Percentiles rank a stretch among this genome's conserved stretches.
These are phyloP conservation scores for Oropetium thomaeum DNA, from an alignment of 176 grass and related monocot species.

Conservation along the genomic window DNA sequence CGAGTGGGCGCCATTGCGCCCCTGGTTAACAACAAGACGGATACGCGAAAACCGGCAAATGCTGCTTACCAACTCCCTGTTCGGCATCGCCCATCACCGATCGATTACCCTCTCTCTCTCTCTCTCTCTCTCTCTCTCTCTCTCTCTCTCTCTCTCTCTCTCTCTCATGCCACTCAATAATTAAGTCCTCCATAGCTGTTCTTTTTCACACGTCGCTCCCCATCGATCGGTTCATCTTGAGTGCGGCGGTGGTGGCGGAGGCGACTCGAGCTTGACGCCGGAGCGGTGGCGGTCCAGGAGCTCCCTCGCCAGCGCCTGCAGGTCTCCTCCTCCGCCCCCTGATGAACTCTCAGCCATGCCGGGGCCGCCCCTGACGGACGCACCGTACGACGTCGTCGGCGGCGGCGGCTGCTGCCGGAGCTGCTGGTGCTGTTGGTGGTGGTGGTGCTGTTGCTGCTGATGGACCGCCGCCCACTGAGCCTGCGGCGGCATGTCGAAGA, in stretches of 20 bases:
- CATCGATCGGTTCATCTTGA: conserved; percentile 19
- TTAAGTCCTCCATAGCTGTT: conserved; percentile 17
- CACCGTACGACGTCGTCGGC: conserved; percentile 17
- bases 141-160: conserved; percentile 23
- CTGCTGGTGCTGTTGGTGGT: conserved; percentile 13
- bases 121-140: neutral
- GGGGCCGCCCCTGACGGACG: conserved; percentile 18
- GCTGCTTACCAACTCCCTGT: conserved; percentile 58
- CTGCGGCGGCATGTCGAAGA: conserved; percentile 59
- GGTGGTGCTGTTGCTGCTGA: conserved; percentile 40
- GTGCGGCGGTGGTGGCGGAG: conserved; percentile 42
- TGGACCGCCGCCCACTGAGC: conserved; percentile 32
- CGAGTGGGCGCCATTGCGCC: conserved; percentile 46
- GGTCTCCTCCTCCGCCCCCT: conserved; percentile 57
- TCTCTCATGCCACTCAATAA: conserved; percentile 2
- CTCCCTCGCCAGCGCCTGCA: conserved; percentile 86
- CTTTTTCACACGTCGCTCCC: neutral
- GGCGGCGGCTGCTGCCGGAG: conserved; percentile 36
- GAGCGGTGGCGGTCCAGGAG: conserved; percentile 73
- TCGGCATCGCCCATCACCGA: conserved; percentile 36
- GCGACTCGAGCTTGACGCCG: conserved; percentile 48
- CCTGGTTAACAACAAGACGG: conserved; percentile 46
- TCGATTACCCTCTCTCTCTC: no score
- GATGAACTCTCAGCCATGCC: conserved; percentile 41
- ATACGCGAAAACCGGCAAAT: conserved; percentile 67